These are phyloP conservation scores for Fusarium caatingaense DNA, from an alignment of 2,329 filamentous ascomycete genomes.

Conservation along the genomic window DNA sequence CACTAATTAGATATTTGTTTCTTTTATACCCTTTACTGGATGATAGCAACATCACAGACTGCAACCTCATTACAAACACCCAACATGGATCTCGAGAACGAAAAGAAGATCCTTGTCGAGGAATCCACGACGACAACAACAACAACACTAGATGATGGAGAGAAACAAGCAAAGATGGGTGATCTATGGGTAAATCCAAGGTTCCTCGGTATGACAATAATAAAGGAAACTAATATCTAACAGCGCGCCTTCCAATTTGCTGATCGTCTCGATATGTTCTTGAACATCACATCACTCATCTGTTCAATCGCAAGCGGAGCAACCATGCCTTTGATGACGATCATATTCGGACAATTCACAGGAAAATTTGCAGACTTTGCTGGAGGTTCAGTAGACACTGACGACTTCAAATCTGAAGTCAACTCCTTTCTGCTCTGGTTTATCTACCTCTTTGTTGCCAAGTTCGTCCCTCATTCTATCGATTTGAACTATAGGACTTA, in stretches of 20 bases:
- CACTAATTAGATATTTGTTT: not conserved
- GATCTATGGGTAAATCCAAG: slow-evolving; percentile 15
- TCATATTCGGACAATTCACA: slow-evolving; percentile 31
- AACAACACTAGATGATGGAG: slow-evolving; percentile 8
- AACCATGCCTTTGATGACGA: slow-evolving; percentile 27
- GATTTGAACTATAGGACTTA: no score
- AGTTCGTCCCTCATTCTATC: not conserved
- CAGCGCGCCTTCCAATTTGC: slow-evolving; percentile 34
- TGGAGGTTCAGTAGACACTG: slow-evolving; percentile 2
- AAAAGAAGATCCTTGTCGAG: slow-evolving; percentile 17
- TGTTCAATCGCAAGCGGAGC: slow-evolving; percentile 27
- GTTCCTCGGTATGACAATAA: accelerated
- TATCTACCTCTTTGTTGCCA: slow-evolving; percentile 33
- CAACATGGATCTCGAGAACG: slow-evolving; percentile 9
- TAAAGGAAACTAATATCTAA: not conserved
- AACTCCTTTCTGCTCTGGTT: slow-evolving; percentile 33
- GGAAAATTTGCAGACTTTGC: slow-evolving; percentile 27
- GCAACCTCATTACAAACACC: not conserved
- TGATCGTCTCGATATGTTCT: slow-evolving; percentile 28
- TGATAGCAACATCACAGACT: not conserved
- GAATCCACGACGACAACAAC: slow-evolving; percentile 1
- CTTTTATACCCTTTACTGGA: not conserved
- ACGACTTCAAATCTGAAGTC: slow-evolving; percentile 13
- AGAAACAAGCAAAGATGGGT: slow-evolving; percentile 9
- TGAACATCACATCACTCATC: slow-evolving; percentile 21